phyloP scores from a whole-genome alignment of 2,329 filamentous ascomycete genomes.

The Cladophialophora yegresii region DNA sequence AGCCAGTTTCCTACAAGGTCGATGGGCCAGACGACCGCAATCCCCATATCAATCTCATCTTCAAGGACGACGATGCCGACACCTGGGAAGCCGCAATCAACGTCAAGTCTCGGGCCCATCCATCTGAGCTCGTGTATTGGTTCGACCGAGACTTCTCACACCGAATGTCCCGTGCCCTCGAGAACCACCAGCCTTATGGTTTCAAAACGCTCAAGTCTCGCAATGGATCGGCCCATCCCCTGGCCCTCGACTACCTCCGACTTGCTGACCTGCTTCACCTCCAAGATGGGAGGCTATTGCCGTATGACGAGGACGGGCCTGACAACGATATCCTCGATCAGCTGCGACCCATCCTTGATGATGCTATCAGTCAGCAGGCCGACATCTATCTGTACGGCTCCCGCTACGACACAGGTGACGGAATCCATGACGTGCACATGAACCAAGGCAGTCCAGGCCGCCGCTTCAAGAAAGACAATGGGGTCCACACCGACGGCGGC shows the following conservation, averaged over 20 bases:
- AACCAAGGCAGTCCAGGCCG: conserved; percentile 43
- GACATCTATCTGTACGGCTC: conserved; percentile 46
- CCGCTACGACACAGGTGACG: conserved; percentile 37
- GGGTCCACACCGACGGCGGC: conserved; percentile 43
- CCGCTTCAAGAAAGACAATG: conserved; percentile 36
- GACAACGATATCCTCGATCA: conserved; percentile 46
- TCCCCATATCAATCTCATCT: conserved; percentile 41
- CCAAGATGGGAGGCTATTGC: conserved; percentile 39
- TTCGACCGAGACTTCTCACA: conserved; percentile 38
- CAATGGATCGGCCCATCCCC: conserved; percentile 21
- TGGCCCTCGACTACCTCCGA: conserved; percentile 35
- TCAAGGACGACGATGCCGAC: conserved; percentile 35
- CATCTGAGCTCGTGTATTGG: conserved; percentile 42
- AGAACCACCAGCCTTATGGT: conserved; percentile 33
- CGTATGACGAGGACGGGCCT: conserved; percentile 31
- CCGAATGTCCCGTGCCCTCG: conserved; percentile 37
- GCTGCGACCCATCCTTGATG: conserved; percentile 42
- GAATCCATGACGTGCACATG: conserved; percentile 48
- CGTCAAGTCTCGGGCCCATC: conserved; percentile 40
- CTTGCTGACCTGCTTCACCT: conserved; percentile 32
- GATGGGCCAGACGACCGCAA: conserved; percentile 22
- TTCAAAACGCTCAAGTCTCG: conserved; percentile 36
- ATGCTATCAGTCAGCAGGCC: conserved; percentile 43
- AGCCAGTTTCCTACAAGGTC: conserved; percentile 12
- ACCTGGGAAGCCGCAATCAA: conserved; percentile 40